Evolutionary conservation across 805 yeast genomes (phyloP), one percentile per base, ranked within the genome.

Genomic region (Spathaspora arborariae): DNA sequence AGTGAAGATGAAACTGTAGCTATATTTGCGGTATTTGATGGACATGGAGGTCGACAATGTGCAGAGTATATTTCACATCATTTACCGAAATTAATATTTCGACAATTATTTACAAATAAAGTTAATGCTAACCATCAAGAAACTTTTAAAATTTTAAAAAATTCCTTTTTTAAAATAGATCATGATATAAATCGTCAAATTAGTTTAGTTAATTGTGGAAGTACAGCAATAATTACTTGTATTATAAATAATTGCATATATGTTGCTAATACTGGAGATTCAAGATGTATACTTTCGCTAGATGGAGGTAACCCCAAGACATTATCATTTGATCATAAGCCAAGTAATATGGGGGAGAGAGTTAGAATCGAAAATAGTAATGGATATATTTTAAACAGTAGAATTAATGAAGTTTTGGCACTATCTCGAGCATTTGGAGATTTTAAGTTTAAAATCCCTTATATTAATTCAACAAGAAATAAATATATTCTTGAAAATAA

Each of bases 181-280:
- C 56, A 57, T 33, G 63, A 59, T 16, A 53, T 72, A 40, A 53
- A 57, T 20, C 30, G 36, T 7, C 20, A 51, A 16, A 10, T 26
- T 20, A 56, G 62, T 44, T 53, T 67, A 13, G 55, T 59, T 40
- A 65, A 68, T 48, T 70, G 76, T 48, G 77, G 77, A 13, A 59
- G 72, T n/a, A 72, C 77, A 1, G 76, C 70, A 1, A 65, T 70
- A 2, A 56, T 70, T 2, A 51, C 71, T 7, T 52, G 62, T 3
- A 48, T 72, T 16, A 48, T 71, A 5, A 58, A 59, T n/a, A 55
- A 62, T 30, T 54, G 59, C 26, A 65, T 86, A 11, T 72, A 76
- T 19, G 83, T 81, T 10, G 85, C 87, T 13, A 86, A 86, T 56
- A 74, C 87, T 2, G 95, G 95, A 4, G 95, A 86, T 62, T 84